Conservation (phyloP, 257 asterid genomes). For the Jasminum sambac region DNA sequence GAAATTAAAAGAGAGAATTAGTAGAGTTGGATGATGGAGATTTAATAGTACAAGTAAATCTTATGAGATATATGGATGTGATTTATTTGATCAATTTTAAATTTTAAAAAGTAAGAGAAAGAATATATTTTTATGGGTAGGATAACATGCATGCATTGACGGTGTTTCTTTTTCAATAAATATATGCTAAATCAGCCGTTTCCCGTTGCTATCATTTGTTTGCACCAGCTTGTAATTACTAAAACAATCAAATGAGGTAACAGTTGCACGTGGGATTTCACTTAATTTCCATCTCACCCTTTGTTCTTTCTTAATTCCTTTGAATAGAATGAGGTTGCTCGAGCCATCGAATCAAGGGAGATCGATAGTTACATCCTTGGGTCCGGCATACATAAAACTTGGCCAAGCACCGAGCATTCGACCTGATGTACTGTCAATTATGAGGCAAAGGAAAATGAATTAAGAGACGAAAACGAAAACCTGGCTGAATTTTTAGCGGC, state of each 20-base stretch:
- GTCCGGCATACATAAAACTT: constrained; percentile 98
- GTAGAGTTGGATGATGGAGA: too few species aligned
- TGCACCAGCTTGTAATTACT: not conserved
- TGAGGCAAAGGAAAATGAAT: too few species aligned
- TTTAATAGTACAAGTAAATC: too few species aligned
- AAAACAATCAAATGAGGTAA: not conserved
- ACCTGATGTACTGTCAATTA: constrained; percentile 93
- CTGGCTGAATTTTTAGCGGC: too few species aligned
- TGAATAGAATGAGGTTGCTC: constrained; percentile 83
- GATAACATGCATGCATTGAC: not conserved
- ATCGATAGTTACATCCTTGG: constrained; percentile 96
- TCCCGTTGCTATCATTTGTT: not conserved
- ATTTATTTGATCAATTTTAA: too few species aligned
- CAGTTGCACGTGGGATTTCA: not conserved
- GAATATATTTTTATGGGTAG: too few species aligned
- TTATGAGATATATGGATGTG: too few species aligned
- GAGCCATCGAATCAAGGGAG: constrained; percentile 96
- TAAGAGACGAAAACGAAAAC: too few species aligned
- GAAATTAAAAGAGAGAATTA: too few species aligned
- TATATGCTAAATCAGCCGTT: constrained; percentile 6
- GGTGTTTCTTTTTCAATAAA: not conserved
- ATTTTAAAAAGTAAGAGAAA: too few species aligned
- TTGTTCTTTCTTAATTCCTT: constrained; percentile 24
- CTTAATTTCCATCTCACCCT: constrained; percentile 10
- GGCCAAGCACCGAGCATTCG: constrained; percentile 99